Evolutionary conservation across 768 basidiomycete genomes (phyloP).

Genomic region (Boletus edulis): DNA sequence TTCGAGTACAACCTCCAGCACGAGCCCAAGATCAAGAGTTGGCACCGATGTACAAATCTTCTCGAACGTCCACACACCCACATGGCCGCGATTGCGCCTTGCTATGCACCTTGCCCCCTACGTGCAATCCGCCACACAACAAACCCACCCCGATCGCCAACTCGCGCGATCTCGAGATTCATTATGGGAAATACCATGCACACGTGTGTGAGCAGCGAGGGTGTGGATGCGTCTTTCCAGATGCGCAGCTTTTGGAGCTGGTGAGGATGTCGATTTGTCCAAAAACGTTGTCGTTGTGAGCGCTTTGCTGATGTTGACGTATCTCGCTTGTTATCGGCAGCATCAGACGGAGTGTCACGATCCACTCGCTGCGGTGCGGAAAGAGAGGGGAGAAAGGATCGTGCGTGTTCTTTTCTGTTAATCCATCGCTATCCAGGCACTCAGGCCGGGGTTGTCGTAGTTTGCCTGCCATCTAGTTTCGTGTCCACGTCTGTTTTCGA

Average conservation of each 20-base stretch:
- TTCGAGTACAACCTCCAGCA: background rate
- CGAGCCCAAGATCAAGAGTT: slow-evolving; percentile 18
- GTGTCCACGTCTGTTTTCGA: slow-evolving; percentile 60
- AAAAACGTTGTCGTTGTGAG: slow-evolving; percentile 1
- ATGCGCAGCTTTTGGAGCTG: slow-evolving; percentile 71
- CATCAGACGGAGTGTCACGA: slow-evolving; percentile 89
- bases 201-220: slow-evolving; percentile 71
- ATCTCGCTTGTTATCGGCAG: slow-evolving; percentile 32
- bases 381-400: slow-evolving; percentile 83
- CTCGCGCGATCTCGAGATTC: slow-evolving; percentile 71
- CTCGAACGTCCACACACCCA: slow-evolving; percentile 25
- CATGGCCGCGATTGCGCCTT: slow-evolving; percentile 37
- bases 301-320: background rate
- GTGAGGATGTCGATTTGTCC: slow-evolving; percentile 44
- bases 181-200: slow-evolving; percentile 82
- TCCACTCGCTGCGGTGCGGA: slow-evolving; percentile 71
- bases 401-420: slow-evolving; percentile 38
- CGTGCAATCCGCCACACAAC: slow-evolving; percentile 60
- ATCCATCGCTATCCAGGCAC: background rate
- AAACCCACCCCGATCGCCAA: slow-evolving; percentile 61
- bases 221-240: slow-evolving; percentile 85
- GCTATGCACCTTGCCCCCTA: slow-evolving; percentile 78
- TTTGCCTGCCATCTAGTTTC: slow-evolving; percentile 75
- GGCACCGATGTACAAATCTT: slow-evolving; percentile 32
- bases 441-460: slow-evolving; percentile 33